phyloP scores from a whole-genome alignment of 768 basidiomycete genomes.

The Rhizopogon rudus region DNA sequence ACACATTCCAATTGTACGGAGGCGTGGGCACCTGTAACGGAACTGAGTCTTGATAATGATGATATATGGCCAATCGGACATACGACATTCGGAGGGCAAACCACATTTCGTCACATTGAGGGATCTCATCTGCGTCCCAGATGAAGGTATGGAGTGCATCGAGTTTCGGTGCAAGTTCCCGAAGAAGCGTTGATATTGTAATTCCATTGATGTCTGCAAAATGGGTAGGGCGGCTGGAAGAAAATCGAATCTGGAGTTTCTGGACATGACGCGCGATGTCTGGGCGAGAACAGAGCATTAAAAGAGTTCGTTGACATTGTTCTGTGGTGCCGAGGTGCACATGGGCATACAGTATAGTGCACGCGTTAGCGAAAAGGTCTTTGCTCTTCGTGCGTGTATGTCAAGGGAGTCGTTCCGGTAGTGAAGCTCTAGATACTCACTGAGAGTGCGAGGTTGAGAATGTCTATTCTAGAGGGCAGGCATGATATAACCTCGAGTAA shows the following conservation, averaged over 20 bases:
- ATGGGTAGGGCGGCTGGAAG: conserved; percentile 23
- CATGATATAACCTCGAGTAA: conserved; percentile 60
- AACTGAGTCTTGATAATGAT: background rate
- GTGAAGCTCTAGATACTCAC: conserved; percentile 34
- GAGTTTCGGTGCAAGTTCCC: conserved; percentile 45
- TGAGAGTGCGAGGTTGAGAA: conserved; percentile 55
- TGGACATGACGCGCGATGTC: conserved; percentile 66
- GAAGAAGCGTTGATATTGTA: conserved; percentile 47
- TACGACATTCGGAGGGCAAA: conserved; percentile 65
- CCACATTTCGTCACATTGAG: conserved; percentile 76
- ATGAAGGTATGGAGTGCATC: conserved; percentile 64
- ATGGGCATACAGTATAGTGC: conserved; percentile 53
- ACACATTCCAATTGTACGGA: conserved; percentile 57
- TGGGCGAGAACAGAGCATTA: conserved; percentile 52
- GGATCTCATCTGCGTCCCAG: conserved; percentile 67
- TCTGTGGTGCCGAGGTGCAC: conserved; percentile 49
- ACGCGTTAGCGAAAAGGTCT: conserved; percentile 44
- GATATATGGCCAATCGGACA: conserved; percentile 11
- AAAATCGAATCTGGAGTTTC: conserved; percentile 43
- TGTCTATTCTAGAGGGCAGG: conserved; percentile 47
- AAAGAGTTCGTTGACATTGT: conserved; percentile 61
- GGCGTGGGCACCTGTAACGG: conserved; percentile 52
- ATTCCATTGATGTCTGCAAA: conserved; percentile 16
- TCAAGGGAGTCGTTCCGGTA: conserved; percentile 2
- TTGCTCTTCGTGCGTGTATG: conserved; percentile 40